Percentiles rank a stretch among this genome's conserved stretches.
phyloP scores from a whole-genome alignment of 768 basidiomycete genomes.

The Pisolithus microcarpus region DNA sequence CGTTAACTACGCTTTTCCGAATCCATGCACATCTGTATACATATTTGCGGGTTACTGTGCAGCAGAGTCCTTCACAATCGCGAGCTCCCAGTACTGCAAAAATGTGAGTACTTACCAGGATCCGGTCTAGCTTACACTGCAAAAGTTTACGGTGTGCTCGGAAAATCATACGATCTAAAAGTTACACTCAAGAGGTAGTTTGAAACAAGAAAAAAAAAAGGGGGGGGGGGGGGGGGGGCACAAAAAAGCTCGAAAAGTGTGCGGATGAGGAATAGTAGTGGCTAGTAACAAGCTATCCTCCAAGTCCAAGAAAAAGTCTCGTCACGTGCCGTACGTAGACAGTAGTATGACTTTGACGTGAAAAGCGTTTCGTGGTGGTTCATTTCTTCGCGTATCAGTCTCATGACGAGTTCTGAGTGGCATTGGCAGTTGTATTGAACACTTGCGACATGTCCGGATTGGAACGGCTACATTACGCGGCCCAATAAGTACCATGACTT shows the following conservation, averaged over 20 bases:
- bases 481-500: slow-evolving; percentile 3
- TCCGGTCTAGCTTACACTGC: no score
- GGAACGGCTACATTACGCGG: slow-evolving; percentile 15
- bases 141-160: no score
- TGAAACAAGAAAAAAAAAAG: not conserved
- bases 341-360: not conserved
- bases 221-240: no score
- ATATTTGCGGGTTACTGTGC: no score
- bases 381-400: slow-evolving; percentile 10
- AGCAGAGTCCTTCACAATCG: no score
- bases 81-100: no score
- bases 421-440: slow-evolving; percentile 3
- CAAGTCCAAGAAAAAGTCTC: not conserved
- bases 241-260: not conserved
- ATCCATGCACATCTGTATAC: no score
- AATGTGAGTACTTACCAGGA: no score
- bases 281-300: not conserved
- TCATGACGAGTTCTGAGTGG: slow-evolving; percentile 29
- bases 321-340: not conserved
- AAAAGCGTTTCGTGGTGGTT: not conserved
- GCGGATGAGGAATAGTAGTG: not conserved
- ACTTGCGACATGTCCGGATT: slow-evolving; percentile 22
- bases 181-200: no score
- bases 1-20: no score
- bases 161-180: no score